phyloP scores from a whole-genome alignment of 2,329 filamentous ascomycete genomes.

The Penicillium sp. region DNA sequence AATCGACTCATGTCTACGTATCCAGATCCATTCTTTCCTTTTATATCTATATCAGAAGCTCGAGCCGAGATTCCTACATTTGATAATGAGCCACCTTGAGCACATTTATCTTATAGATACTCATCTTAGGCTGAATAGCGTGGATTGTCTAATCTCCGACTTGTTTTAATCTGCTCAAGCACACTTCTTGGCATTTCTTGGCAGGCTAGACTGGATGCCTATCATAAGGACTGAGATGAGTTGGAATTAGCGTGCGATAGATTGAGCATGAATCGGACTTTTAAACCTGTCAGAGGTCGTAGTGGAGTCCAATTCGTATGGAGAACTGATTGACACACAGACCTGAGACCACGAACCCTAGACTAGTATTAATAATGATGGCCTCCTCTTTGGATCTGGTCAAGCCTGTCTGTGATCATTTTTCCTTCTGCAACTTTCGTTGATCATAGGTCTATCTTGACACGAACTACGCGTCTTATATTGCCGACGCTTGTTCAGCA shows the following conservation, averaged over 20 bases:
- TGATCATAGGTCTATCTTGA: not conserved
- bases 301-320: not conserved
- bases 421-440: not conserved
- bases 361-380: conserved; percentile 11
- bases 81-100: not conserved
- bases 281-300: not conserved
- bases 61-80: not conserved
- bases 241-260: not conserved
- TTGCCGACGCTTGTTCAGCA: not conserved
- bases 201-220: not conserved
- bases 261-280: conserved; percentile 1
- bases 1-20: not conserved
- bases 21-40: not conserved
- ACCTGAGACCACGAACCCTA: not conserved
- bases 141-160: not conserved
- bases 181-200: not conserved
- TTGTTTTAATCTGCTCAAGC: not conserved
- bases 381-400: not conserved
- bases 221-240: not conserved
- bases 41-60: not conserved
- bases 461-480: not conserved
- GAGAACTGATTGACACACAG: not conserved
- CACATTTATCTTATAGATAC: not conserved
- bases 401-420: not conserved
- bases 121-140: not conserved